Base-by-base conservation (phyloP, 1,284 basidiomycete species). In the Microbotryum violaceum region DNA sequence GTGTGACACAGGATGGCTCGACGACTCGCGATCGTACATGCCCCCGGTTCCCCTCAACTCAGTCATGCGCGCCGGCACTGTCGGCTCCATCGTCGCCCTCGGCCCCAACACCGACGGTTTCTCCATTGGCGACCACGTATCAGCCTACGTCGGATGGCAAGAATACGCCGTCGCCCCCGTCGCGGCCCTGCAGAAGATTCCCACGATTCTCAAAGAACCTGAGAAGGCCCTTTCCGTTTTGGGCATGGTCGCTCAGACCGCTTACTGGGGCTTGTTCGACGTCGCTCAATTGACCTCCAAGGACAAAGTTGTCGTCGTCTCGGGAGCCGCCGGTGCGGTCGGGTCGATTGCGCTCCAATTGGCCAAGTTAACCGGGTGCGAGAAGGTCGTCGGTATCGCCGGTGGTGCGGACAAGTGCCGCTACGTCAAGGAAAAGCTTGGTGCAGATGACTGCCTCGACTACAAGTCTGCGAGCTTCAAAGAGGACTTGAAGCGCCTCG, bases 381-480 rank as follows among this genome's bases (percentile, higher is more conserved):
- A 62, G 52, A 42, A 46, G 4, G 60, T 65, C 3, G 49, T 65
- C 46, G 64, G 60, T 20, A 62, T 65, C n/a, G 64, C 64, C 5
- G 64, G 64, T 6, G 64, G 64, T 1, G 20, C 29, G 14, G 54
- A 62, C 2, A 65, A 65, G 61, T 50, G 52, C 16, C 45, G 51
- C 27, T 16, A 21, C 8, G 25, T 37, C 23, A 45, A 58, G 61
- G 75, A 74, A 37, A 51, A 56, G 0, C 58, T 79, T 2, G 81
- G 81, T 2, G 81, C 79, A 0, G 81, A 81, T 54, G 75, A 78
- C 71, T 77, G 83, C 61, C 76, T 86, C 49, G 83, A 85, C 71
- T 86, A 87, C 64, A 81, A 79, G 3, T 75, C 33, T 3, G 9
- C 47, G 1, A 44, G 60, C 10, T 65, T 62, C 33, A 42, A 77